A percentile compares a stretch with the other conserved stretches of the same genome.
Evolutionary conservation across 164 flowering plant genomes (phyloP).

Genomic region (Macadamia tetraphylla): DNA sequence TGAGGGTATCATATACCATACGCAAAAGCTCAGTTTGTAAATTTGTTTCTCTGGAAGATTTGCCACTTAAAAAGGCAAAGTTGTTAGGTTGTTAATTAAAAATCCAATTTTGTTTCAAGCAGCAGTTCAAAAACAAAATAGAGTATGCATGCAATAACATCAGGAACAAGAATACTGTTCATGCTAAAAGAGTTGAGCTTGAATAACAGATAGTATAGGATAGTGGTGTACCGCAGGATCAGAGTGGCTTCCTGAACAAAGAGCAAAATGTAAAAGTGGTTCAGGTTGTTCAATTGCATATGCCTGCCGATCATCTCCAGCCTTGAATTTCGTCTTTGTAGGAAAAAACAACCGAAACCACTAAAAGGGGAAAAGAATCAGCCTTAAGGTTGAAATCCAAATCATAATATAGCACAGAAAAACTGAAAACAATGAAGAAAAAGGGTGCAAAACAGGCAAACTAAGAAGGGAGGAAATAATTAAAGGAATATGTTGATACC

Average conservation of each 20-base stretch:
- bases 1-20: neutral
- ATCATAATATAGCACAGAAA: neutral
- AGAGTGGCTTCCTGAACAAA: constrained; percentile 87
- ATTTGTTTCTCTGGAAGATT: neutral
- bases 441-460: neutral
- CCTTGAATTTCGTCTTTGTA: constrained; percentile 59
- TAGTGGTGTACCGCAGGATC: constrained; percentile 77
- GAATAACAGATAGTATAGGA: neutral
- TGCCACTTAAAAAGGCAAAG: too few relatives aligned
- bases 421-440: neutral
- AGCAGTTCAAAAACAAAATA: too few relatives aligned
- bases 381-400: neutral
- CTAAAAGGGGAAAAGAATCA: constrained; percentile 30
- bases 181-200: neutral
- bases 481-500: neutral
- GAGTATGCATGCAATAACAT: too few relatives aligned
- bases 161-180: neutral
- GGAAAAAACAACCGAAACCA: constrained; percentile 72
- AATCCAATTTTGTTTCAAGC: too few relatives aligned
- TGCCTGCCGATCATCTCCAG: constrained; percentile 61
- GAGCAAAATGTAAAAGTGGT: constrained; percentile 84
- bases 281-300: constrained; percentile 70
- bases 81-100: too few relatives aligned
- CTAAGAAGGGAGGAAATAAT: neutral
- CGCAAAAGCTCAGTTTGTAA: neutral